Evolutionary conservation across 768 basidiomycete genomes (phyloP).

Genomic region (Solioccasus polychromus): DNA sequence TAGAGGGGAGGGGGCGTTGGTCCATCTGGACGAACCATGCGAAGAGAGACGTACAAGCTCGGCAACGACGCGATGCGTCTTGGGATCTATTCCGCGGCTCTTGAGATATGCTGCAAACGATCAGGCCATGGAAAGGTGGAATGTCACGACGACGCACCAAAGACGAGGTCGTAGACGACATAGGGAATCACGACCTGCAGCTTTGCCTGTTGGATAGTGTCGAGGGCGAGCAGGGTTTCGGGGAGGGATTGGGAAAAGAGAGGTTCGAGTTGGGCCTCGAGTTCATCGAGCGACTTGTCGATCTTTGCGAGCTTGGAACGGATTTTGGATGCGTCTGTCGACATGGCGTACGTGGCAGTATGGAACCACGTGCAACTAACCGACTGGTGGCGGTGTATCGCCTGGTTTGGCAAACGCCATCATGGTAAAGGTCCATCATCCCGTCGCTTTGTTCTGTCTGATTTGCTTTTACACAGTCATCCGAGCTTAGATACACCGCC

Average conservation of each 20-base stretch:
- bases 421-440: slow-evolving; percentile 17
- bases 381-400: slow-evolving; percentile 9
- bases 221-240: slow-evolving; percentile 60
- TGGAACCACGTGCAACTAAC: slow-evolving; percentile 11
- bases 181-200: slow-evolving; percentile 79
- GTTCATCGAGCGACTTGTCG: slow-evolving; percentile 57
- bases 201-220: slow-evolving; percentile 79
- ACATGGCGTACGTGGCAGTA: slow-evolving; percentile 26
- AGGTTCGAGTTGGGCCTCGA: slow-evolving; percentile 65
- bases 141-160: slow-evolving; percentile 50
- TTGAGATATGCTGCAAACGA: slow-evolving; percentile 68
- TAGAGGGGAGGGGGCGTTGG: slow-evolving; percentile 23
- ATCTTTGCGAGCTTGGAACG: slow-evolving; percentile 45
- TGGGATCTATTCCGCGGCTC: slow-evolving; percentile 75
- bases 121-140: background rate
- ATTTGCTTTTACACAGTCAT: slow-evolving; percentile 52
- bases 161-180: slow-evolving; percentile 80
- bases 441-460: background rate
- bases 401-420: slow-evolving; percentile 5
- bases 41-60: slow-evolving; percentile 40
- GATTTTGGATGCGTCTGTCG: slow-evolving; percentile 35
- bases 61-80: slow-evolving; percentile 69
- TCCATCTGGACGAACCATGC: background rate
- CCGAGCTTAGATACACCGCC: slow-evolving; percentile 91
- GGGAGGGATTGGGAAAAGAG: slow-evolving; percentile 66